Percentiles rank a stretch among this genome's conserved stretches.
Conservation (phyloP, 164 flowering plant species). For the Aristolochia fimbriata region DNA sequence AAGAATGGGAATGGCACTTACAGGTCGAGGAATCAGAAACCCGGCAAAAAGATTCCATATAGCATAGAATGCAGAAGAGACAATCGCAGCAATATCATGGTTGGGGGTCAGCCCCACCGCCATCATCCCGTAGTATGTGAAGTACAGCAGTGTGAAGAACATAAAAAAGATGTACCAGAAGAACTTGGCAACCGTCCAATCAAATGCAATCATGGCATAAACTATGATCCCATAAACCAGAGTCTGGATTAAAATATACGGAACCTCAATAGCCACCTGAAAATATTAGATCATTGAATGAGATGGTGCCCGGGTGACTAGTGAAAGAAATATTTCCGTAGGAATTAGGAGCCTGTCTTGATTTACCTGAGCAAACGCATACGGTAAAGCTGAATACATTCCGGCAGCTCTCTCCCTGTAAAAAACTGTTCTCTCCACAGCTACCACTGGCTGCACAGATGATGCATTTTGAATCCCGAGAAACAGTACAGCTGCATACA, state of each 20-base stretch:
- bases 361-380: conserved; percentile 51
- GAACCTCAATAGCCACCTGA: conserved; percentile 42
- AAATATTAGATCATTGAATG: neutral
- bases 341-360: neutral
- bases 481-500: conserved; percentile 49
- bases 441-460: conserved; percentile 52
- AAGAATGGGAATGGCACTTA: conserved; percentile 17
- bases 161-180: conserved; percentile 56
- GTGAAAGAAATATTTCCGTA: too few relatives aligned
- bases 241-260: conserved; percentile 35
- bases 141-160: conserved; percentile 51
- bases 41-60: conserved; percentile 63
- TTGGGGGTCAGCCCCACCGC: conserved; percentile 57
- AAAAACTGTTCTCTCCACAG: conserved; percentile 45
- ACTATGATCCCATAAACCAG: conserved; percentile 35
- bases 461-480: conserved; percentile 41
- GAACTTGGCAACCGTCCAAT: conserved; percentile 51
- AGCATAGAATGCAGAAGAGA: conserved; percentile 44
- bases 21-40: conserved; percentile 47
- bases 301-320: neutral
- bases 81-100: conserved; percentile 38
- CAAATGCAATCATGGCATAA: conserved; percentile 53
- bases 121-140: conserved; percentile 71
- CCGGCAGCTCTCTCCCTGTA: conserved; percentile 58
- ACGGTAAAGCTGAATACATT: conserved; percentile 53